A percentile compares a stretch with the other conserved stretches of the same genome.
Conservation (phyloP, 2,329 filamentous ascomycete genomes). For the Dothideomycetes sp. region DNA sequence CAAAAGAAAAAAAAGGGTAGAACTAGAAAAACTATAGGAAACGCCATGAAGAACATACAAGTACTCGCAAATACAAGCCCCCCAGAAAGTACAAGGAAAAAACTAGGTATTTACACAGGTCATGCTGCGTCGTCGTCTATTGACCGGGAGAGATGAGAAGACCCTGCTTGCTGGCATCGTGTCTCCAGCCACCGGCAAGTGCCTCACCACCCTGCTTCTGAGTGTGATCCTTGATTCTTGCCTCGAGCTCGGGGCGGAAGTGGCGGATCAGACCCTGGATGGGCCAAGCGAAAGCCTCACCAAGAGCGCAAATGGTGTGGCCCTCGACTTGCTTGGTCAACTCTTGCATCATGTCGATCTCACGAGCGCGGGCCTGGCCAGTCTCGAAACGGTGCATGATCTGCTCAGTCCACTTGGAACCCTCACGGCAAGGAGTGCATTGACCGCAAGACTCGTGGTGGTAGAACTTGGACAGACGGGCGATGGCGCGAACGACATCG, state of each 20-base stretch:
- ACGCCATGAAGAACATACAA: constrained; percentile 10
- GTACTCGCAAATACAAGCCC: background rate
- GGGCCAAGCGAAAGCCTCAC: constrained; percentile 97
- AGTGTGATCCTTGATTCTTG: constrained; percentile 73
- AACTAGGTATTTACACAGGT: constrained; percentile 10
- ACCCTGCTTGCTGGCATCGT: constrained; percentile 65
- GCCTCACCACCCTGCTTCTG: constrained; percentile 62
- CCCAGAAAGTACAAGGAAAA: background rate
- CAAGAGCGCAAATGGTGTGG: constrained; percentile 95
- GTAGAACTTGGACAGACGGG: constrained; percentile 91
- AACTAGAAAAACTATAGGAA: constrained; percentile 3
- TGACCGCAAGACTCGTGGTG: constrained; percentile 97
- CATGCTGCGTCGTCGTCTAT: constrained; percentile 40
- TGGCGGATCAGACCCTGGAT: constrained; percentile 97
- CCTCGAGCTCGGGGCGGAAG: constrained; percentile 93
- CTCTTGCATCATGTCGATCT: constrained; percentile 99
- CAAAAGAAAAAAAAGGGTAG: constrained; percentile 1
- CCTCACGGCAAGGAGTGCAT: constrained; percentile 98
- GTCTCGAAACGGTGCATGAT: constrained; percentile 97
- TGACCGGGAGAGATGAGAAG: constrained; percentile 82
- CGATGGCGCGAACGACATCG: constrained; percentile 89
- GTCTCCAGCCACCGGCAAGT: constrained; percentile 80
- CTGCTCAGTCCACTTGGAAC: constrained; percentile 97
- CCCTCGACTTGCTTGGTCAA: constrained; percentile 98
- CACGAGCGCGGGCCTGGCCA: constrained; percentile 75